phyloP scores from a whole-genome alignment of 2,329 filamentous ascomycete species.

The Niveomyces coronatus region DNA sequence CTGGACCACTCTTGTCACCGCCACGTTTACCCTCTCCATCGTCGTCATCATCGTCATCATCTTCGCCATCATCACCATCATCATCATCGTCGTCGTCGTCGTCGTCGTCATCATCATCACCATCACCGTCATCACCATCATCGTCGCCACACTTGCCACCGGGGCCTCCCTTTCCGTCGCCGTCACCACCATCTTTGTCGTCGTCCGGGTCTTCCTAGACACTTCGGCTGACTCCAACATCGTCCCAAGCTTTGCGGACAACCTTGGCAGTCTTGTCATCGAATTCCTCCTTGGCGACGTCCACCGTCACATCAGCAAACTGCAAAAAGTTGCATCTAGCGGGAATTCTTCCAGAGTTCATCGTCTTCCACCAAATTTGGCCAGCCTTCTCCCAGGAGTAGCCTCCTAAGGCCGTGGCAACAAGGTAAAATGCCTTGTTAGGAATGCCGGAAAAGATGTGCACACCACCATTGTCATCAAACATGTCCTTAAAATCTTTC shows the following conservation, averaged over 20 bases:
- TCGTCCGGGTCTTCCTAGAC: constrained; percentile 7
- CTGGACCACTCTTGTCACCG: not conserved
- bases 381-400: constrained; percentile 44
- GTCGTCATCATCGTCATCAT: not conserved
- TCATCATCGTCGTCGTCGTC: not conserved
- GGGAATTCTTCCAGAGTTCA: constrained; percentile 33
- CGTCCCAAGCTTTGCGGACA: constrained; percentile 36
- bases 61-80: not conserved
- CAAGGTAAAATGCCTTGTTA: constrained; percentile 46
- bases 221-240: constrained; percentile 31
- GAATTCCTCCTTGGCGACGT: constrained; percentile 33
- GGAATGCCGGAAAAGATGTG: constrained; percentile 48
- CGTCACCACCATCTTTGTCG: not conserved
- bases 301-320: constrained; percentile 38
- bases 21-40: too few species aligned
- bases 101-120: not conserved
- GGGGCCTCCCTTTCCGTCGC: not conserved
- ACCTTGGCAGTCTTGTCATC: constrained; percentile 30
- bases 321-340: constrained; percentile 33
- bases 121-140: not conserved
- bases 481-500: constrained; percentile 28
- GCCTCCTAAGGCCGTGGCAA: constrained; percentile 36
- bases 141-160: not conserved
- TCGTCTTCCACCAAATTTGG: constrained; percentile 41
- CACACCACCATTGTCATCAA: constrained; percentile 41